Conservation (phyloP, 495 filamentous ascomycete genomes). For the Haplographium delicatum region DNA sequence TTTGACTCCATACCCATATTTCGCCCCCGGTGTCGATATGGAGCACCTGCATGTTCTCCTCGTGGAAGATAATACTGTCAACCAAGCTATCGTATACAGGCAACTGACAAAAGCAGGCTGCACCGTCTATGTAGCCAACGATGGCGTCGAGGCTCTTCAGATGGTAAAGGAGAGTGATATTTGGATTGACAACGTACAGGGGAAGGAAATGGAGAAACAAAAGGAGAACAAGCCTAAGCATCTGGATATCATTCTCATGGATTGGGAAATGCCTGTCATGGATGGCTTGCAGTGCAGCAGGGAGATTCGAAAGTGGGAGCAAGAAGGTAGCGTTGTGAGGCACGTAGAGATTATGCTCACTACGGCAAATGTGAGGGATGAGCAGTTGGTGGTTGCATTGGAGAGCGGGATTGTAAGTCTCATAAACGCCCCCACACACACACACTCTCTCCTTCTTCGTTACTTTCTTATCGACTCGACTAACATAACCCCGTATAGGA, state of each 20-base stretch:
- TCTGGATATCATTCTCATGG: slow-evolving; percentile 72
- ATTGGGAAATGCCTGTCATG: slow-evolving; percentile 87
- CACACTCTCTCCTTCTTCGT: no score
- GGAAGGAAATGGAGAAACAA: not conserved
- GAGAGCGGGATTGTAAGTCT: slow-evolving; percentile 63
- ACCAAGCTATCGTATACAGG: slow-evolving; percentile 61
- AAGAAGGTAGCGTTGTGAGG: slow-evolving; percentile 39
- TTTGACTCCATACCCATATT: not conserved
- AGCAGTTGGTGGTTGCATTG: slow-evolving; percentile 60
- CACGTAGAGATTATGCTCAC: slow-evolving; percentile 71
- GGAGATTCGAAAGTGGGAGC: slow-evolving; percentile 61
- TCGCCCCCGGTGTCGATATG: not conserved
- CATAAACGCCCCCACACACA: no score
- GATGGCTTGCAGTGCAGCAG: slow-evolving; percentile 68
- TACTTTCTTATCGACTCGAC: not conserved
- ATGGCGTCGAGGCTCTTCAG: slow-evolving; percentile 72
- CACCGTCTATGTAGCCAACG: slow-evolving; percentile 61
- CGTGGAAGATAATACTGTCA: slow-evolving; percentile 61
- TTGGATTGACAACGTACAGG: slow-evolving; percentile 2
- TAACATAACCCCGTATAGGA: slow-evolving; percentile 33
- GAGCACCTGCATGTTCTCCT: slow-evolving; percentile 22
- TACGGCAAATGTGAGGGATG: slow-evolving; percentile 64
- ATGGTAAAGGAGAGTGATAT: slow-evolving; percentile 31
- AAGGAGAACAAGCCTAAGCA: no score
- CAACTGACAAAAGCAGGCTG: slow-evolving; percentile 61